phyloP scores from a whole-genome alignment of 2,329 filamentous ascomycete species.

The Epichloe hybrida region DNA sequence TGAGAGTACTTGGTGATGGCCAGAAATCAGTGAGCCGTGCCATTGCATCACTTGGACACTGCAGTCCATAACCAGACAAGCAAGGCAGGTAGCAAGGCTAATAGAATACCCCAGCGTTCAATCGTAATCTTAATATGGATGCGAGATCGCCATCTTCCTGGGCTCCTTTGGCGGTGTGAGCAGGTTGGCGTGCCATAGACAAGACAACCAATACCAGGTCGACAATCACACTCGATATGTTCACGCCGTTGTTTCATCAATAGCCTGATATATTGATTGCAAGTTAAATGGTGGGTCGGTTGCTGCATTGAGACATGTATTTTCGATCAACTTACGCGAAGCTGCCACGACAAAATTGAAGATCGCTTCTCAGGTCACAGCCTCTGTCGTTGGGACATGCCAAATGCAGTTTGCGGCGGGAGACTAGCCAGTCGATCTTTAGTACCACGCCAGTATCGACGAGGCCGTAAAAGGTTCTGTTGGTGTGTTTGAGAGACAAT shows the following conservation, averaged over 20 bases:
- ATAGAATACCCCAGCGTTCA: slow-evolving; percentile 34
- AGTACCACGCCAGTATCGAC: slow-evolving; percentile 52
- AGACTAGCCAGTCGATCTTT: slow-evolving; percentile 57
- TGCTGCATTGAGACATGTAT: background rate
- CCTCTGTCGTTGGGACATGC: slow-evolving; percentile 47
- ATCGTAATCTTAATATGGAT: slow-evolving; percentile 29
- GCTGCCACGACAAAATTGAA: slow-evolving; percentile 46
- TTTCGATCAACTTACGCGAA: slow-evolving; percentile 32
- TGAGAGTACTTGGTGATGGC: background rate
- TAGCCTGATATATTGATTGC: slow-evolving; percentile 22
- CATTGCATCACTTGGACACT: background rate
- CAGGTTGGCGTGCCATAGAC: slow-evolving; percentile 38
- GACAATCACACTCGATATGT: slow-evolving; percentile 47
- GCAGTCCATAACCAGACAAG: background rate
- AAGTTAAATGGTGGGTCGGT: background rate
- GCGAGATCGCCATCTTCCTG: slow-evolving; percentile 31
- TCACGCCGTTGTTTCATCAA: slow-evolving; percentile 46
- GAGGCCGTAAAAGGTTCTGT: slow-evolving; percentile 46
- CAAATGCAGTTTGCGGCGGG: slow-evolving; percentile 47
- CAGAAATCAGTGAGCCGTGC: background rate
- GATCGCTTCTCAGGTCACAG: slow-evolving; percentile 46
- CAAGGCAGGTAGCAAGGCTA: slow-evolving; percentile 26
- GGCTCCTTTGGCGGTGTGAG: slow-evolving; percentile 29
- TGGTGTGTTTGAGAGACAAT: slow-evolving; percentile 54
- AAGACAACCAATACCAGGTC: slow-evolving; percentile 41